A percentile compares a stretch with the other conserved stretches of the same genome.
These are phyloP conservation scores for Orobanche coerulescens DNA, from an alignment of 257 asterid genomes.

Conservation along the genomic window DNA sequence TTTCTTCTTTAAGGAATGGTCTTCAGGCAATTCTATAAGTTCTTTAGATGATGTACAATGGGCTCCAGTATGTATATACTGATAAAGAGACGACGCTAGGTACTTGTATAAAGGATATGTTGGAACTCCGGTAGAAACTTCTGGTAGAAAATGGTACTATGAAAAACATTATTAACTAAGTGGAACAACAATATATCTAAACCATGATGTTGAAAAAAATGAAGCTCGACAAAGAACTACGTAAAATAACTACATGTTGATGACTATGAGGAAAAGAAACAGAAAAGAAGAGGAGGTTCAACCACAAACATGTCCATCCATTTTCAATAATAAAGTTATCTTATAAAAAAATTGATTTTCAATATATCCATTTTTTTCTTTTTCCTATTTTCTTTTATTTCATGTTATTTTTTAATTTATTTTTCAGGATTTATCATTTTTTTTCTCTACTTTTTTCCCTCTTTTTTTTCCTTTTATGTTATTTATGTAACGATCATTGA, in stretches of 20 bases:
- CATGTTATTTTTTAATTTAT: no score
- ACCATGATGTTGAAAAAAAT: neutral
- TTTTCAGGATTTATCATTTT: no score
- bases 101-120: constrained; percentile 65
- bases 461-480: no score
- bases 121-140: constrained; percentile 43
- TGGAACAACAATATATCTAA: neutral
- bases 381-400: neutral
- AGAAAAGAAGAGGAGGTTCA: neutral
- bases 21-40: constrained; percentile 25
- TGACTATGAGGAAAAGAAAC: neutral
- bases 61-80: constrained; percentile 39
- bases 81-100: constrained; percentile 51
- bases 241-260: neutral
- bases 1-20: constrained; percentile 27
- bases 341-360: neutral
- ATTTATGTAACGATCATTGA: no score
- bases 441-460: no score
- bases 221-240: neutral
- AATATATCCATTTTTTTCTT: neutral
- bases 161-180: constrained; percentile 15
- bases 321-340: neutral
- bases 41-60: constrained; percentile 25
- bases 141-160: constrained; percentile 26
- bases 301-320: neutral